Conservation (phyloP, 2,329 filamentous ascomycete species). For the Sporothrix schenckii region DNA sequence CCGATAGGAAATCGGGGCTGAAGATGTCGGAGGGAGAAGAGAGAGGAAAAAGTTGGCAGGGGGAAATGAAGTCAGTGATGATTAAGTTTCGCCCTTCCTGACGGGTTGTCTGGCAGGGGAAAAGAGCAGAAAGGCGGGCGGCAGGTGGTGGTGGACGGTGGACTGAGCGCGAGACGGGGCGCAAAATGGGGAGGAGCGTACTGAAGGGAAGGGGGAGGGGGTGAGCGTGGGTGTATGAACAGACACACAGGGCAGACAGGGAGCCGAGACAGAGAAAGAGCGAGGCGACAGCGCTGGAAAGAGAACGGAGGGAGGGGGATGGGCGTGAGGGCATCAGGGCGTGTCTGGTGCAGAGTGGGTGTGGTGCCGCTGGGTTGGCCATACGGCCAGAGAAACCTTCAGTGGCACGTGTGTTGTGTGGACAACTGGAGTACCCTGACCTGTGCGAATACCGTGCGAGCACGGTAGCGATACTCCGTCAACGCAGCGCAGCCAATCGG, state of each 20-base stretch:
- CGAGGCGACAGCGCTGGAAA: constrained; percentile 18
- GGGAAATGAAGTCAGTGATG: constrained; percentile 33
- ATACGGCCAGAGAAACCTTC: constrained; percentile 26
- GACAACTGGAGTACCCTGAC: constrained; percentile 4
- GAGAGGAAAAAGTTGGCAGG: constrained; percentile 30
- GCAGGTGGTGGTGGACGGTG: constrained; percentile 9
- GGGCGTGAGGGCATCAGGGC: background rate
- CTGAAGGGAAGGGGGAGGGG: constrained; percentile 1
- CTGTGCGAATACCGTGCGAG: background rate
- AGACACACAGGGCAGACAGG: constrained; percentile 15
- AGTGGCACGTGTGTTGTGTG: constrained; percentile 19
- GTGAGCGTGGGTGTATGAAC: constrained; percentile 1
- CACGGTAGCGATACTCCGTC: constrained; percentile 20
- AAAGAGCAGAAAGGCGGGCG: constrained; percentile 18
- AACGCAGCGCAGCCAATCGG: constrained; percentile 31
- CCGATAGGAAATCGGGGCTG: constrained; percentile 24
- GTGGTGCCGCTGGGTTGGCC: constrained; percentile 23
- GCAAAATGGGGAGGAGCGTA: constrained; percentile 7
- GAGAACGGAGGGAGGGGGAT: background rate
- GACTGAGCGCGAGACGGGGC: constrained; percentile 28
- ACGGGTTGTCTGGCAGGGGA: constrained; percentile 2
- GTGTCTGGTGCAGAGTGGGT: constrained; percentile 11
- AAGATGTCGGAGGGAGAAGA: background rate
- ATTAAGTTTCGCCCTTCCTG: constrained; percentile 33
- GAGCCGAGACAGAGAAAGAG: constrained; percentile 1